Evolutionary conservation across 257 asterid genomes (phyloP).

Genomic region (Eucommia ulmoides): DNA sequence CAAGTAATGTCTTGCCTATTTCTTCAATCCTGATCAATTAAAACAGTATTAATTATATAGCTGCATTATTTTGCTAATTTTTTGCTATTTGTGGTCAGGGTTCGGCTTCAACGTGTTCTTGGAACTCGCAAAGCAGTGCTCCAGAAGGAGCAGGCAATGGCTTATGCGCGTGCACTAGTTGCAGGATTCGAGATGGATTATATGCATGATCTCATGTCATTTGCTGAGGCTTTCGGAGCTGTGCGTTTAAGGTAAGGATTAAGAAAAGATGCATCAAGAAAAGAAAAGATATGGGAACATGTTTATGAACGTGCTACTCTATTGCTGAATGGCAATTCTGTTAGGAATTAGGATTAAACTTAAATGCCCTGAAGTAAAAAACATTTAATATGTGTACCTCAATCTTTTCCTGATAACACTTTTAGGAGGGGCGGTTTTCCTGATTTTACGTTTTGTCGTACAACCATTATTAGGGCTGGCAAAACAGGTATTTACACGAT

Average conservation of each 20-base stretch:
- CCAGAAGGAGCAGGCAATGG: conserved; percentile 86
- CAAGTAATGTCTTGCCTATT: conserved; percentile 29
- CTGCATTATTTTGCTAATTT: conserved; percentile 5
- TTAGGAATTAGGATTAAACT: too few relatives aligned
- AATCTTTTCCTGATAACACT: not conserved
- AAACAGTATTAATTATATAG: not conserved
- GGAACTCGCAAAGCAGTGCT: conserved; percentile 71
- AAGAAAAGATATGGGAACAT: not conserved
- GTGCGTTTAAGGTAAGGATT: conserved; percentile 46
- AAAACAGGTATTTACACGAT: too few relatives aligned
- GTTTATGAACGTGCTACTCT: too few relatives aligned
- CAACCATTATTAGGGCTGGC: too few relatives aligned
- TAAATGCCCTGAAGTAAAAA: too few relatives aligned
- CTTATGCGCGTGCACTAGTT: conserved; percentile 83
- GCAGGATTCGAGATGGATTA: conserved; percentile 72
- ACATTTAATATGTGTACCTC: too few relatives aligned
- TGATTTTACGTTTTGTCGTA: not conserved
- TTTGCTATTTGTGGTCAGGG: conserved; percentile 25
- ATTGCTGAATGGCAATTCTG: too few relatives aligned
- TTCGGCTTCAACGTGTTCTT: conserved; percentile 55
- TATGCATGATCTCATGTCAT: conserved; percentile 60
- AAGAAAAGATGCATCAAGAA: conserved; percentile 4
- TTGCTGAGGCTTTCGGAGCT: conserved; percentile 82
- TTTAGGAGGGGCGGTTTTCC: not conserved
- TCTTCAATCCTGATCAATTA: not conserved